Conservation (phyloP, 352 stramenopile genomes). For the Phytophthora sp. region DNA sequence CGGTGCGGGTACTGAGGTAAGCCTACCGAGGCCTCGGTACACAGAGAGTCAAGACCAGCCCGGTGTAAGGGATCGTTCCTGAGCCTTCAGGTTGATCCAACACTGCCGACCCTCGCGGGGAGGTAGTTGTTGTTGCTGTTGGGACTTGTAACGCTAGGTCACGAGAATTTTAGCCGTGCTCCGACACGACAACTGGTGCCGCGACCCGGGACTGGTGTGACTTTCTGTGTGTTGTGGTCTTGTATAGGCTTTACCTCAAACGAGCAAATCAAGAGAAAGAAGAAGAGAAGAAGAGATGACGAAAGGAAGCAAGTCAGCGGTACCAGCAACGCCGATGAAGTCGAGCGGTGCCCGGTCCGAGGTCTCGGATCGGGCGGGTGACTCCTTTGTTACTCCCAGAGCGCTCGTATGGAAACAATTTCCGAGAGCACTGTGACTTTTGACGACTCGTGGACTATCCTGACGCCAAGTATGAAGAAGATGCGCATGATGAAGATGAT, state of each 20-base stretch:
- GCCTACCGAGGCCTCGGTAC: too few species aligned
- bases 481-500: background rate
- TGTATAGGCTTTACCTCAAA: background rate
- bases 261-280: background rate
- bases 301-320: conserved; percentile 9
- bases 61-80: too few species aligned
- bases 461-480: background rate
- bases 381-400: too few species aligned
- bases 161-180: background rate
- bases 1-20: too few species aligned
- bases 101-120: too few species aligned
- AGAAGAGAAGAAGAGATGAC: conserved; percentile 8
- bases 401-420: background rate
- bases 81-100: too few species aligned
- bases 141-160: too few species aligned
- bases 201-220: background rate
- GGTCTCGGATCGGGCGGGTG: background rate
- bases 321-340: conserved; percentile 9
- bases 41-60: too few species aligned
- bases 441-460: background rate
- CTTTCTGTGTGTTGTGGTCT: background rate
- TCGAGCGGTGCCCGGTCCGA: background rate
- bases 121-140: too few species aligned
- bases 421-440: conserved; percentile 6
- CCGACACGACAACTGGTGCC: conserved; percentile 3